A percentile compares a stretch with the other conserved stretches of the same genome.
Evolutionary conservation across 305 asterid genomes (phyloP).

Genomic region (Ilex paraguariensis): DNA sequence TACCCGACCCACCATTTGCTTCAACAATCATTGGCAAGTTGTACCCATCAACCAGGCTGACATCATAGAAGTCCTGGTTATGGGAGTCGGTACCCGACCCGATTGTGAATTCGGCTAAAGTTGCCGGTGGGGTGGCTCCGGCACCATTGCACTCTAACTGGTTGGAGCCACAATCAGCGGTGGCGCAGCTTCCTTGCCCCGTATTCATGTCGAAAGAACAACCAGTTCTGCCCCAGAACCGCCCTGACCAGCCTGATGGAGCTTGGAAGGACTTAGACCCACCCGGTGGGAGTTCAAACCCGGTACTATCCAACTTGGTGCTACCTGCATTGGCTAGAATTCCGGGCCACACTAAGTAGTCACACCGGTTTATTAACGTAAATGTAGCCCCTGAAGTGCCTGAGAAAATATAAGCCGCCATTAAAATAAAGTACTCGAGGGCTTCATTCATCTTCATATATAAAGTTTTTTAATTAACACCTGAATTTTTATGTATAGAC

Average conservation of each 20-base stretch:
- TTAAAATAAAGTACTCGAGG: too few species aligned
- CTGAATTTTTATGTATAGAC: too few species aligned
- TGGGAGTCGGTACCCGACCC: conserved; percentile 25
- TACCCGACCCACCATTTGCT: conserved; percentile 35
- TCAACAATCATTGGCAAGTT: conserved; percentile 35
- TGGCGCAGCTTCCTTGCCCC: conserved; percentile 42
- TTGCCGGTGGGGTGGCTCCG: conserved; percentile 47
- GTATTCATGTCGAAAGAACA: conserved; percentile 32
- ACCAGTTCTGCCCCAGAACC: conserved; percentile 50
- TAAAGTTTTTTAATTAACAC: too few species aligned
- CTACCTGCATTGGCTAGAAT: conserved; percentile 40
- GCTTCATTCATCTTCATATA: too few species aligned
- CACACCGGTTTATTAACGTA: conserved; percentile 33
- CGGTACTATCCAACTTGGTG: conserved; percentile 32
- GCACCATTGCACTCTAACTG: conserved; percentile 42
- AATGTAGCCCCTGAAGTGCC: conserved; percentile 34
- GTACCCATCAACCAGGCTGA: conserved; percentile 50
- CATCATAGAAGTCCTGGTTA: conserved; percentile 38
- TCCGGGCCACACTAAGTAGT: conserved; percentile 44
- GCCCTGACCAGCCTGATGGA: conserved; percentile 42
- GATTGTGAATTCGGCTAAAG: conserved; percentile 38
- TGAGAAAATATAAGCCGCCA: conserved; percentile 2
- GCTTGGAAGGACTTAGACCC: conserved; percentile 31
- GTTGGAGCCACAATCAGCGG: conserved; percentile 47
- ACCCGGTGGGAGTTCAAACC: conserved; percentile 37